Conservation (phyloP, 2,329 filamentous ascomycete genomes). For the Endoconidiophora polonica region DNA sequence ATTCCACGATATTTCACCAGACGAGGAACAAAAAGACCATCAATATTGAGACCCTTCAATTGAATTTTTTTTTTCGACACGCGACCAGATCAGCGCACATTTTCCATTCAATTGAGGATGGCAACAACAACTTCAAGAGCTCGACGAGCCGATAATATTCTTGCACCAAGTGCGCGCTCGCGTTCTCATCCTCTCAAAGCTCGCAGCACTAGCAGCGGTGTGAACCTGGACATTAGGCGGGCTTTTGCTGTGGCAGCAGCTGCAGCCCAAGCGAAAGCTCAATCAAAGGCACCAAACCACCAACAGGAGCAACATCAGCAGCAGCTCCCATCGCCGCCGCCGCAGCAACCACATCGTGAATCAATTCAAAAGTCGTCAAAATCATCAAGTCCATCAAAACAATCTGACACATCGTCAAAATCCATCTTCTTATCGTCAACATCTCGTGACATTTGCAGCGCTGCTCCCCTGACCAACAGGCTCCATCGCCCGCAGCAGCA, state of each 20-base stretch:
- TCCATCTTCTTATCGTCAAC: neutral
- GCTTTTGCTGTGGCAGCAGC: constrained; percentile 9
- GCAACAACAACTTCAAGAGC: constrained; percentile 9
- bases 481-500: constrained; percentile 1
- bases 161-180: constrained; percentile 9
- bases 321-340: neutral
- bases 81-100: neutral
- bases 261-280: constrained; percentile 4
- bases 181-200: constrained; percentile 5
- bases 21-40: neutral
- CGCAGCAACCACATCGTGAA: neutral
- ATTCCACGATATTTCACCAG: no score
- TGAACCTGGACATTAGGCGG: constrained; percentile 11
- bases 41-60: neutral
- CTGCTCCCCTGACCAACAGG: no score
- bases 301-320: neutral
- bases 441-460: neutral
- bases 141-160: constrained; percentile 3
- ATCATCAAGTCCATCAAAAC: neutral
- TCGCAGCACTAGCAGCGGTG: constrained; percentile 5
- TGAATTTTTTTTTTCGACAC: neutral
- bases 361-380: neutral
- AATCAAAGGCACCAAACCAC: neutral
- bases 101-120: constrained; percentile 1
- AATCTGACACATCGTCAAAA: neutral